Evolutionary conservation across 176 grass and related monocot genomes (phyloP), one percentile per base, ranked within the genome.

Genomic region (Zoysia pacifica): DNA sequence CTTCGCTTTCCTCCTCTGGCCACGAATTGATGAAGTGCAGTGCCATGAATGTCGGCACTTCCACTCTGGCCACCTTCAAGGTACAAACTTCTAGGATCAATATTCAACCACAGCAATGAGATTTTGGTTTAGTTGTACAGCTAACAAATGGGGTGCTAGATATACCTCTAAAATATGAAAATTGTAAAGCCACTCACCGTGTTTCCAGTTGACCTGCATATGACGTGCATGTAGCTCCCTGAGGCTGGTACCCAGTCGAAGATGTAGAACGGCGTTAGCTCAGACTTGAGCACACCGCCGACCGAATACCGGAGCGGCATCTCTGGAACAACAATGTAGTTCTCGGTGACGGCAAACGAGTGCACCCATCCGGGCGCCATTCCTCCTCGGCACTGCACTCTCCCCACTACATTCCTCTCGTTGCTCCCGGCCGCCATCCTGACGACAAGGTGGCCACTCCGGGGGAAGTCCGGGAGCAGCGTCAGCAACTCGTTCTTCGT

Each of bases 1-100:
- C 85, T 9, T 78, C 77, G 75, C 94, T 87, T 45, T 50, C 83
- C 75, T 97, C 91, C 80, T 97, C 94, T n/a, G n/a, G n/a, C n/a
- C n/a, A 97, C 52, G 94, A 91, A 70, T 97, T 97, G 84, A 97
- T 91, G 87, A 87, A 97, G 85, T 97, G 94, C 83, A 97, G 94
- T 15, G 94, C 94, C 72, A 97, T 90, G 73, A 18, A 97, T 6
- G 94, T 91, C 20, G 94, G 91, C 52, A 97, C 94, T 81, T 97
- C 91, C 11, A 94, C 94, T 64, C 91, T 97, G 6, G 94, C 87
- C 80, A 94, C 93, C 93, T 52, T 52, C 7, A 45, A 45, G 6
- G 6, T 4, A 45, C 6, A 3, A 45, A 45, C 43, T 45, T 45
- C 43, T 3, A 45, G 43, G 43, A 45, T 4, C 6, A 45, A 28